Conservation (phyloP, 768 basidiomycete species). For the Gymnopilus junonius region DNA sequence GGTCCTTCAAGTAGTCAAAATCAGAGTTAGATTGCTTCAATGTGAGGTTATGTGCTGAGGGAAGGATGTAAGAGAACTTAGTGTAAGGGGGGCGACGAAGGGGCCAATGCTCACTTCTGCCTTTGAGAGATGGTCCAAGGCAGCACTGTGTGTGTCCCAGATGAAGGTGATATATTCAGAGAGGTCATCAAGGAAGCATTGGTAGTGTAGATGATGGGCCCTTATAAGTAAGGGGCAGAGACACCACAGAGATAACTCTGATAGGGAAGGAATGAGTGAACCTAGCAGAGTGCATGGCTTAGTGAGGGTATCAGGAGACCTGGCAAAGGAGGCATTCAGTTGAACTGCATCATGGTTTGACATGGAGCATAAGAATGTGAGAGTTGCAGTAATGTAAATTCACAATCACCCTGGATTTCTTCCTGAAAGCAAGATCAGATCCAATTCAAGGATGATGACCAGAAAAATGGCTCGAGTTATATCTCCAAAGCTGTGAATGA, state of each 20-base stretch:
- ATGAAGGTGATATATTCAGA: constrained; percentile 56
- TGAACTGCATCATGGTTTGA: constrained; percentile 28
- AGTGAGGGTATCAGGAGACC: constrained; percentile 18
- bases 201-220: constrained; percentile 63
- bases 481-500: constrained; percentile 59
- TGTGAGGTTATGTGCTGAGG: no score
- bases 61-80: no score
- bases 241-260: constrained; percentile 44
- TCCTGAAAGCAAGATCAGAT: constrained; percentile 72
- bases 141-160: constrained; percentile 52
- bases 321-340: constrained; percentile 16
- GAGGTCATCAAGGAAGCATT: constrained; percentile 58
- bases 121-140: constrained; percentile 42
- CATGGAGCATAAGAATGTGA: constrained; percentile 60
- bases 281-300: constrained; percentile 14
- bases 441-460: constrained; percentile 68
- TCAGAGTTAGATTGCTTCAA: no score
- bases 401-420: constrained; percentile 57
- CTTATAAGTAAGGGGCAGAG: constrained; percentile 55
- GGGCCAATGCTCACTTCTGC: no score
- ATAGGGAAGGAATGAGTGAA: background rate
- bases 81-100: no score
- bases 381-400: constrained; percentile 52
- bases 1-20: no score
- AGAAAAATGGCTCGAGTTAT: constrained; percentile 69